Base-by-base conservation (phyloP, 1,284 basidiomycete species). In the Cutaneotrichosporon sp. region DNA sequence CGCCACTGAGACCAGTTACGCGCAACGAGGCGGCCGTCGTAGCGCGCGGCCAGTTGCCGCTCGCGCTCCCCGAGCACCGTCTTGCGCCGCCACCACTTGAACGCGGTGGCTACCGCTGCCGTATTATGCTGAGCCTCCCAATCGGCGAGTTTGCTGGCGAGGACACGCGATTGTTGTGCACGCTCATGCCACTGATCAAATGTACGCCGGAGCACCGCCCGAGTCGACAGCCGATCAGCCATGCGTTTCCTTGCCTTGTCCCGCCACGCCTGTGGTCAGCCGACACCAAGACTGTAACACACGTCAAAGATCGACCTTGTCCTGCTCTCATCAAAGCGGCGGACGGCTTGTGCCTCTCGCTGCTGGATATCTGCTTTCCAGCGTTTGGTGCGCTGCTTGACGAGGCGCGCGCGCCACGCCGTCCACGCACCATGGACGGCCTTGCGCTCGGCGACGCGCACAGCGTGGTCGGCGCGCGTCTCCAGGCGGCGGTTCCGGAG, bases 301-400 rank as follows among this genome's bases (percentile, higher is more conserved):
- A 69, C 69, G 22, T 58, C 47, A 22, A 70, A 59, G 2, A 52
- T 49, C 8, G 36, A 12, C 14, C 42, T 26, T 8, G 46, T n/a
- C 14, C 18, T 23, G 45, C 40, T 33, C 20, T 38, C 17, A 10
- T 42, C 35, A 20, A 48, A 38, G 35, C 23, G 48, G 33, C 44
- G n/a, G 1, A 43, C 34, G 14, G 42, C 42, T 4, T 15, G 35
- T 30, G 21, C 20, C 37, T 67, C 69, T 4, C 59, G 51, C 37
- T 54, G 36, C 36, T 41, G 57, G 63, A 73, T 59, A 38, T 69
- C 68, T 26, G 46, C 41, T 52, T 66, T 60, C 68, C 66, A 72
- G n/a, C 64, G 54, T 41, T 59, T 54, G 2, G 63, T 70, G 22
- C 62, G 57, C 10, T 35, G 52, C 43, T 54, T 54, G 22, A 59